A percentile compares a stretch with the other conserved stretches of the same genome.
Evolutionary conservation across 2,329 filamentous ascomycete species (phyloP).

Genomic region (Penicillium sp.): DNA sequence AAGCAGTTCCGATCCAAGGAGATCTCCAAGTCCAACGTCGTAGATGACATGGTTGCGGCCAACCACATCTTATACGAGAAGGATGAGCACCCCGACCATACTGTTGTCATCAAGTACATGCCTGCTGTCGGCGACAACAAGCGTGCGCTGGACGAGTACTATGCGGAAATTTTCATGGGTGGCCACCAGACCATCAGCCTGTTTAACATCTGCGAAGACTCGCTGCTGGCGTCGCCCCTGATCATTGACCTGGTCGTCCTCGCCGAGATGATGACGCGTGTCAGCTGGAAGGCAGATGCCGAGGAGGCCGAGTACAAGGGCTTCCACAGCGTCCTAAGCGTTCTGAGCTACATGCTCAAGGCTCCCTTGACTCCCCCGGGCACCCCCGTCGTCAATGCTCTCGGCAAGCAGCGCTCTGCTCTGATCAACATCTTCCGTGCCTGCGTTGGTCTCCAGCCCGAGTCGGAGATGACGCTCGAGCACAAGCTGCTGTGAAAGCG

Average conservation of each 20-base stretch:
- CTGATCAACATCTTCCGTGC: slow-evolving; percentile 98
- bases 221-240: slow-evolving; percentile 86
- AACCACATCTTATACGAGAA: slow-evolving; percentile 87
- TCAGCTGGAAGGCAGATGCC: slow-evolving; percentile 75
- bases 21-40: slow-evolving; percentile 98
- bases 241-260: slow-evolving; percentile 95
- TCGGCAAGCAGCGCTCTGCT: slow-evolving; percentile 92
- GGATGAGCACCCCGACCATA: slow-evolving; percentile 95
- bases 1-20: slow-evolving; percentile 99
- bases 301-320: slow-evolving; percentile 72
- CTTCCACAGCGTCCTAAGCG: slow-evolving; percentile 95
- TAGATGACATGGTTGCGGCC: slow-evolving; percentile 98
- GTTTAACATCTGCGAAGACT: slow-evolving; percentile 99
- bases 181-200: slow-evolving; percentile 97
- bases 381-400: slow-evolving; percentile 90
- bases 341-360: slow-evolving; percentile 98
- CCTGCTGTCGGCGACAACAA: slow-evolving; percentile 98
- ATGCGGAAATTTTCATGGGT: slow-evolving; percentile 97
- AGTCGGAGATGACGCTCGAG: slow-evolving; percentile 98
- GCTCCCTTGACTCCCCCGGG: slow-evolving; percentile 90
- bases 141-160: slow-evolving; percentile 97
- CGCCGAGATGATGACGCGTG: slow-evolving; percentile 97
- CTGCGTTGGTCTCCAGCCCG: slow-evolving; percentile 91
- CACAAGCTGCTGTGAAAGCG: slow-evolving; percentile 80
- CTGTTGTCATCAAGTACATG: slow-evolving; percentile 99